Conservation (phyloP, 257 asterid genomes). For the Petunia axillaris region DNA sequence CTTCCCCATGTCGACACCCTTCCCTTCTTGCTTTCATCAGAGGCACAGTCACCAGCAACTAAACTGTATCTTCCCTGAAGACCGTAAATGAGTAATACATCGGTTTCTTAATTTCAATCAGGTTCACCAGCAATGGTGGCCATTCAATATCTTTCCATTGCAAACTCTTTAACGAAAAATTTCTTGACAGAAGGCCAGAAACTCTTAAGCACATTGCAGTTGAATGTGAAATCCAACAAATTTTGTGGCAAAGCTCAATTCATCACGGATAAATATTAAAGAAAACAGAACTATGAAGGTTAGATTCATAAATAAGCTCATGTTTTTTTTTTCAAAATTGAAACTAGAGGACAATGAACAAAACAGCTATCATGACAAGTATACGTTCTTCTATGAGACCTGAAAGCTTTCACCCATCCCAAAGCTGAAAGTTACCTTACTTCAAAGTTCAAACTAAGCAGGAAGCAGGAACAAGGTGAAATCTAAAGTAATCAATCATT, state of each 20-base stretch:
- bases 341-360: background rate
- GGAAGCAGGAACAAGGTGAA: background rate
- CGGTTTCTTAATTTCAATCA: background rate
- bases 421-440: constrained; percentile 13
- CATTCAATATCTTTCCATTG: background rate
- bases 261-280: background rate
- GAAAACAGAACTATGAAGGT: background rate
- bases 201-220: background rate
- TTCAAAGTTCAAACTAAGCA: background rate
- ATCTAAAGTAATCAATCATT: background rate
- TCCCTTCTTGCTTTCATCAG: background rate
- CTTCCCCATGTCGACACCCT: background rate
- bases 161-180: background rate
- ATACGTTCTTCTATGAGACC: background rate
- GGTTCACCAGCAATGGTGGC: constrained; percentile 1
- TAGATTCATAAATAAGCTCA: background rate
- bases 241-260: background rate
- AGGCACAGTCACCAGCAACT: no score
- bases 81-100: background rate
- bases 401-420: background rate
- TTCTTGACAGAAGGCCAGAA: background rate
- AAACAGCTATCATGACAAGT: background rate
- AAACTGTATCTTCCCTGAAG: background rate
- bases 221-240: background rate
- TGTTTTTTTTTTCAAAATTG: background rate